phyloP scores from a whole-genome alignment of 768 basidiomycete species.

The Cantharellus anzutake region DNA sequence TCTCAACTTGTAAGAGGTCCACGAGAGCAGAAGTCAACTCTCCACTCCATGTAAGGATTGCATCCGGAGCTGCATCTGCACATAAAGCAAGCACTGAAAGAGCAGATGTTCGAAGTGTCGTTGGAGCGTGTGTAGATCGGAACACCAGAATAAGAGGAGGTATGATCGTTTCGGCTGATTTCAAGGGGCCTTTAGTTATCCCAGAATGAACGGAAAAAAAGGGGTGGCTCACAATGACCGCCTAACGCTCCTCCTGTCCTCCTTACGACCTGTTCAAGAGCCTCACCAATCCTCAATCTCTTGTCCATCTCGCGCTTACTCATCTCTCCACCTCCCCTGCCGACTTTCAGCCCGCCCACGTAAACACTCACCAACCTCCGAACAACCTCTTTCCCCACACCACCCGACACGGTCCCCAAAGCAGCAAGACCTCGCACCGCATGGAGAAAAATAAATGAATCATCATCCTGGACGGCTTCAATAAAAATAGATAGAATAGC shows the following conservation, averaged over 20 bases:
- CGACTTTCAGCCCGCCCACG: slow-evolving; percentile 24
- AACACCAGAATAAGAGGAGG: slow-evolving; percentile 51
- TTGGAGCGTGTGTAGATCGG: slow-evolving; percentile 41
- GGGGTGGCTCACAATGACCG: slow-evolving; percentile 9
- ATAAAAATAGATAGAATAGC: slow-evolving; percentile 78
- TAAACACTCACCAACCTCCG: slow-evolving; percentile 49
- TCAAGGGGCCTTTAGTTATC: not conserved
- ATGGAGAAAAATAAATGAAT: slow-evolving; percentile 89
- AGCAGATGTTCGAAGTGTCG: slow-evolving; percentile 48
- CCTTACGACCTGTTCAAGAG: slow-evolving; percentile 56
- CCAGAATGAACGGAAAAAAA: not conserved
- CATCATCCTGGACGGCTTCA: slow-evolving; percentile 71
- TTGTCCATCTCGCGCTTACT: slow-evolving; percentile 42
- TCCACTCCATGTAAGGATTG: slow-evolving; percentile 39
- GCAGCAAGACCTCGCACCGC: slow-evolving; percentile 79
- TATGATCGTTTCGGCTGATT: slow-evolving; percentile 45
- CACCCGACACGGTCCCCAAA: slow-evolving; percentile 39
- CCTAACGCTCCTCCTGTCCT: slow-evolving; percentile 60
- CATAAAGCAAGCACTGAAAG: slow-evolving; percentile 58
- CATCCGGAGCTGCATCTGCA: slow-evolving; percentile 39
- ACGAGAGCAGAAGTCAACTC: slow-evolving; percentile 51
- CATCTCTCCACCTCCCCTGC: slow-evolving; percentile 28
- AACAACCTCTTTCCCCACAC: slow-evolving; percentile 55
- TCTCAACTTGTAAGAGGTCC: slow-evolving; percentile 39
- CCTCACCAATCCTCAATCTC: slow-evolving; percentile 67